Evolutionary conservation across 352 stramenopile species (phyloP).

Genomic region (Plasmopara halstedii): DNA sequence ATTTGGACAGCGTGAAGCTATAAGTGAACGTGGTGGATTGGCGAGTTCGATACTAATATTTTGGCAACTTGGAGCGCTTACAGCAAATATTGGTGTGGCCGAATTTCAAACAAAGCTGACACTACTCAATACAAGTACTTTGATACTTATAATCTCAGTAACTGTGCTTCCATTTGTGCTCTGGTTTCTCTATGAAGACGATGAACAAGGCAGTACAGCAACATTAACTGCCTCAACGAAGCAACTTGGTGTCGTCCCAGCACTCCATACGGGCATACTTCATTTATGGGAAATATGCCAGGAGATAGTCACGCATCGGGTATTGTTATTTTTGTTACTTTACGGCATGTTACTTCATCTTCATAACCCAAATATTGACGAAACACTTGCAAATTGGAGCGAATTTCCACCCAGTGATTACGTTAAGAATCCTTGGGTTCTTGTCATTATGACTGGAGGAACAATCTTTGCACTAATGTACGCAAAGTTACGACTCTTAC

Average conservation of each 20-base stretch:
- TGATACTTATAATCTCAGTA: conserved; percentile 5
- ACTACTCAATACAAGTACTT: conserved; percentile 4
- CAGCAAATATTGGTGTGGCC: conserved; percentile 22
- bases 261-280: conserved; percentile 17
- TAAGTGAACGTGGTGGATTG: conserved; percentile 38
- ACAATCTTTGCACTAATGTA: conserved; percentile 29
- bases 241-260: conserved; percentile 10
- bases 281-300: conserved; percentile 49
- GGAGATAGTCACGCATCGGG: conserved; percentile 43
- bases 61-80: conserved; percentile 26
- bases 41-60: conserved; percentile 35
- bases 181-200: conserved; percentile 34
- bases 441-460: conserved; percentile 22
- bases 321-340: conserved; percentile 40
- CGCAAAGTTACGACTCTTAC: conserved; percentile 34
- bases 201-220: conserved; percentile 7
- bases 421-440: conserved; percentile 5
- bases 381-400: conserved; percentile 31
- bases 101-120: conserved; percentile 16
- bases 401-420: conserved; percentile 12
- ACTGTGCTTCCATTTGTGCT: conserved; percentile 24
- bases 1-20: conserved; percentile 42
- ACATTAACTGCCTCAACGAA: conserved; percentile 16
- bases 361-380: conserved; percentile 28
- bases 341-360: conserved; percentile 30